phyloP scores from a whole-genome alignment of 1,284 basidiomycete genomes.

The Sporisorium iseilematis-ciliati region DNA sequence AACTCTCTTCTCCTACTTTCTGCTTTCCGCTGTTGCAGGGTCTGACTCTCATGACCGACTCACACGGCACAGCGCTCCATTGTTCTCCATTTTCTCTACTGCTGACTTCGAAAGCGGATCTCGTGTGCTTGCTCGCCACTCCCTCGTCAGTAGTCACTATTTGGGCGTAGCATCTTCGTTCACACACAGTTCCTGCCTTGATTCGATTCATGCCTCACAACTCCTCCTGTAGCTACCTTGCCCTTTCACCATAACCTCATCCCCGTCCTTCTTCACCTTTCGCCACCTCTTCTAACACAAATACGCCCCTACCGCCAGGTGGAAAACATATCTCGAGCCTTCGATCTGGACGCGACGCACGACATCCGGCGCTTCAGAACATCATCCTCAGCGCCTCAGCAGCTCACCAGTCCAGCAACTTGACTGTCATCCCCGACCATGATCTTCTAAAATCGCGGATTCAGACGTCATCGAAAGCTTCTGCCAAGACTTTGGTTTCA shows the following conservation, averaged over 20 bases:
- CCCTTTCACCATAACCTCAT: no score
- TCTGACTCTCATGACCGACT: no score
- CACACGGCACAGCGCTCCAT: no score
- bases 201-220: no score
- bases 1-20: no score
- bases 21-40: neutral
- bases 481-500: neutral
- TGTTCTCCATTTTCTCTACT: no score
- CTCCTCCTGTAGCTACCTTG: no score
- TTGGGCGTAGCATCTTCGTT: no score
- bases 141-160: no score
- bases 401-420: neutral
- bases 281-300: neutral
- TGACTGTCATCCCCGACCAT: neutral
- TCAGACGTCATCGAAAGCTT: neutral
- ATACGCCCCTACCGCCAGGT: neutral
- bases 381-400: neutral
- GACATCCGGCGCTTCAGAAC: neutral
- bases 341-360: neutral
- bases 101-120: no score
- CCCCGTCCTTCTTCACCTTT: neutral
- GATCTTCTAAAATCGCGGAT: neutral
- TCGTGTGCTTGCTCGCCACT: no score
- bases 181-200: no score
- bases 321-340: neutral